These are phyloP conservation scores for Aspergillus japonicus DNA, from an alignment of 2,329 filamentous ascomycete species.

Conservation along the genomic window DNA sequence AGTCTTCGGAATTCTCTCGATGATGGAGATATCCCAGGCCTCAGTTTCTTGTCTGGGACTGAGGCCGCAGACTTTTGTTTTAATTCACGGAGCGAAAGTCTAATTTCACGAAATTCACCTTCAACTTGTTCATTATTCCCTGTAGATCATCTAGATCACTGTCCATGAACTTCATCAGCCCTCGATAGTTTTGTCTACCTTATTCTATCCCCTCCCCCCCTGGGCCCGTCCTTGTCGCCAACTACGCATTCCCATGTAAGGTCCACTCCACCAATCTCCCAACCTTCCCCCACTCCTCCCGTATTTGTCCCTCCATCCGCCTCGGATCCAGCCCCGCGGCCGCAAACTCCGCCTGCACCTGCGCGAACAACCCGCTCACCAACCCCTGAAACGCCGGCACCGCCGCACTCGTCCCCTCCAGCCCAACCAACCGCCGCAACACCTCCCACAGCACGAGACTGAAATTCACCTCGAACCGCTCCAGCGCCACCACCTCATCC, in stretches of 20 bases:
- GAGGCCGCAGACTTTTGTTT: conserved; percentile 16
- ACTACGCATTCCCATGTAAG: conserved; percentile 17
- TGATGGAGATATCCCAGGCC: conserved; percentile 15
- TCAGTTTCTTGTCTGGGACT: background rate
- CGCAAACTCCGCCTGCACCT: conserved; percentile 29
- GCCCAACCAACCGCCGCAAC: conserved; percentile 27
- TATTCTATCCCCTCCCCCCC: conserved; percentile 12
- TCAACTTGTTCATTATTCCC: background rate
- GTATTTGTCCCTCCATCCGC: conserved; percentile 22
- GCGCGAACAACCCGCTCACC: conserved; percentile 25
- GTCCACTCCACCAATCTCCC: conserved; percentile 34
- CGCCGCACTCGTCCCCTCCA: conserved; percentile 26
- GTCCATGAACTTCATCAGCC: too few relatives aligned
- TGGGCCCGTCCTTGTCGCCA: background rate
- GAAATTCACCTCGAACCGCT: conserved; percentile 29
- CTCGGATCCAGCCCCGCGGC: conserved; percentile 28
- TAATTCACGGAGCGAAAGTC: conserved; percentile 16
- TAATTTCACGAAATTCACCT: conserved; percentile 26
- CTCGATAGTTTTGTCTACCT: too few relatives aligned
- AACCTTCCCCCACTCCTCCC: conserved; percentile 52
- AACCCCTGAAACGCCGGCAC: conserved; percentile 32
- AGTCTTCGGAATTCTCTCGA: conserved; percentile 13
- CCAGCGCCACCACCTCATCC: conserved; percentile 19
- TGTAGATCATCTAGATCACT: too few relatives aligned
- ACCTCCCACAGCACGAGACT: conserved; percentile 37